Evolutionary conservation across 2,329 filamentous ascomycete species (phyloP).

Genomic region (Nigrospora sphaerica): DNA sequence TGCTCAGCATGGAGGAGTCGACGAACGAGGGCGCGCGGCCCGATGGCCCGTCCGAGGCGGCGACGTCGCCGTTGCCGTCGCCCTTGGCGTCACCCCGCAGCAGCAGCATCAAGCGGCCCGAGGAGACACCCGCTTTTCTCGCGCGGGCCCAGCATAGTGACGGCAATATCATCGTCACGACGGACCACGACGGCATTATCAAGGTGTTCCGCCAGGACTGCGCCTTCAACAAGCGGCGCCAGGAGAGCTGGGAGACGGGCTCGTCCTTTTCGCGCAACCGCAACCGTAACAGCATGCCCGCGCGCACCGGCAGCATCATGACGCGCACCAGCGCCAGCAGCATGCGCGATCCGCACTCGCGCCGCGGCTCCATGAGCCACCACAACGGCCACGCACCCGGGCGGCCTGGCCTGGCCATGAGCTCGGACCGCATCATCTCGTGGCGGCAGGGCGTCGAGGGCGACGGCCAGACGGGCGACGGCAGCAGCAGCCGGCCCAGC

Average conservation of each 20-base stretch:
- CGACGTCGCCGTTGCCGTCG: conserved; percentile 7
- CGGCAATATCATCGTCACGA: conserved; percentile 88
- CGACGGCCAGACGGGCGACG: conserved; percentile 19
- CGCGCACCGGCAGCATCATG: conserved; percentile 47
- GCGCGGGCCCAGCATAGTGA: conserved; percentile 67
- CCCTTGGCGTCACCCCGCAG: background rate
- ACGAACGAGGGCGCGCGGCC: conserved; percentile 32
- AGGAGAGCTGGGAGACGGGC: conserved; percentile 70
- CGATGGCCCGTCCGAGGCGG: conserved; percentile 18
- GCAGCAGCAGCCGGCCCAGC: conserved; percentile 23
- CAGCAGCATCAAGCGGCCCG: conserved; percentile 34
- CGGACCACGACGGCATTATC: conserved; percentile 80
- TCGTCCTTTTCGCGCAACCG: conserved; percentile 70
- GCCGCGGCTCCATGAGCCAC: conserved; percentile 45
- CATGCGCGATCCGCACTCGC: conserved; percentile 35
- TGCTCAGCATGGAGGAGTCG: conserved; percentile 66
- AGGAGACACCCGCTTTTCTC: conserved; percentile 71
- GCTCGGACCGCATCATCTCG: conserved; percentile 71
- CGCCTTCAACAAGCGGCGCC: conserved; percentile 69
- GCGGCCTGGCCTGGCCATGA: conserved; percentile 19
- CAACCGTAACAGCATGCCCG: conserved; percentile 50
- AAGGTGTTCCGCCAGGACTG: conserved; percentile 96
- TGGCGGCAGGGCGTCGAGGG: conserved; percentile 69
- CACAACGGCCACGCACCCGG: conserved; percentile 17
- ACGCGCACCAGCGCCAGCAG: conserved; percentile 45